A percentile compares a stretch with the other conserved stretches of the same genome.
Evolutionary conservation across 176 grass and related monocot species (phyloP).

Genomic region (Triticum timopheevii): DNA sequence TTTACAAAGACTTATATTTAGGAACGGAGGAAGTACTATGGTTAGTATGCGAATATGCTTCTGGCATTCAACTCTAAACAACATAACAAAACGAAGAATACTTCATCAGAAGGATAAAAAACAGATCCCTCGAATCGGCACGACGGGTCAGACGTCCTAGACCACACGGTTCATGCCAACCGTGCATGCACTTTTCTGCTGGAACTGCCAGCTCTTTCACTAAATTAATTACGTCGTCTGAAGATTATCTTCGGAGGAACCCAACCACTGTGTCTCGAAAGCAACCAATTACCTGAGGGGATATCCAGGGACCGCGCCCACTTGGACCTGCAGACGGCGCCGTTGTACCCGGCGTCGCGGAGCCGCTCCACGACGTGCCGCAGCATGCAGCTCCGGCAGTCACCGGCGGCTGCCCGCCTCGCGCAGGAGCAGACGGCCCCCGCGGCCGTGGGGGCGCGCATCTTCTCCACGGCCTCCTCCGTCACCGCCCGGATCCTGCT

Average conservation of each 20-base stretch:
- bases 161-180: neutral
- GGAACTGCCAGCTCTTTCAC: neutral
- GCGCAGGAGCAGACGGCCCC: constrained; percentile 51
- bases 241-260: neutral
- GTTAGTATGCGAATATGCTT: neutral
- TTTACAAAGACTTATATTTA: too few relatives aligned
- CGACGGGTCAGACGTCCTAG: neutral
- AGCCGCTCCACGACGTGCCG: constrained; percentile 49
- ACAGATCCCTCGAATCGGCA: neutral
- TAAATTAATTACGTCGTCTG: neutral
- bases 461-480: constrained; percentile 52
- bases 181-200: neutral
- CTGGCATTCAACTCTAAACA: too few relatives aligned
- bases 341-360: constrained; percentile 63
- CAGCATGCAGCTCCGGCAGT: constrained; percentile 68
- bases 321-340: constrained; percentile 86
- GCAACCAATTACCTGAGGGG: constrained; percentile 57
- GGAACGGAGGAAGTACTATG: neutral
- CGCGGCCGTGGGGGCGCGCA: constrained; percentile 1
- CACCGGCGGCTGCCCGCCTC: constrained; percentile 19
- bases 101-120: neutral
- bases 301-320: constrained; percentile 74
- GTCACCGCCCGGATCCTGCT: constrained; percentile 56
- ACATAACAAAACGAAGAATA: neutral
- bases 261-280: neutral